These are phyloP conservation scores for Firmiana major DNA, from an alignment of 345 rosid species.

Conservation along the genomic window DNA sequence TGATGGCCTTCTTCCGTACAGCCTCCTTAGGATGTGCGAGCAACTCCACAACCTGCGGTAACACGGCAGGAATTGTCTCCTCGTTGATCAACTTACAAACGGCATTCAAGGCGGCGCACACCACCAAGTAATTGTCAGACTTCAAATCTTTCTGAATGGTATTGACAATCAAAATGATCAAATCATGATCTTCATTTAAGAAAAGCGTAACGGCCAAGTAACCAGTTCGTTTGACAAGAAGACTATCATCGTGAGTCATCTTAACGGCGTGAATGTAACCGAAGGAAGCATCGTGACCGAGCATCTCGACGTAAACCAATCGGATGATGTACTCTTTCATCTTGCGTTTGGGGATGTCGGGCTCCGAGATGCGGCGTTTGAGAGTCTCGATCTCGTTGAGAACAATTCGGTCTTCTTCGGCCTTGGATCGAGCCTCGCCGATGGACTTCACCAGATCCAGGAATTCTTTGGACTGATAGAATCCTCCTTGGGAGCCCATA, in stretches of 20 bases:
- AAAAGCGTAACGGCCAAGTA: constrained; percentile 92
- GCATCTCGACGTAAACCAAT: constrained; percentile 90
- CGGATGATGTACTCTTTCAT: constrained; percentile 94
- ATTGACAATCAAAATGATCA: constrained; percentile 87
- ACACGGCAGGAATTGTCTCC: constrained; percentile 96
- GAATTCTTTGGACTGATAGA: constrained; percentile 91
- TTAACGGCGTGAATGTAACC: constrained; percentile 98
- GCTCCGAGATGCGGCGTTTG: constrained; percentile 79
- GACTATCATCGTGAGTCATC: constrained; percentile 92
- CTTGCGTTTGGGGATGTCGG: constrained; percentile 85
- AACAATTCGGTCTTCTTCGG: constrained; percentile 95
- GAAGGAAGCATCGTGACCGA: constrained; percentile 96
- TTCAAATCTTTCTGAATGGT: constrained; percentile 97
- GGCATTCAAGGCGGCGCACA: constrained; percentile 84
- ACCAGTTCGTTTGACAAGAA: constrained; percentile 84
- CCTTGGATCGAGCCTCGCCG: constrained; percentile 98
- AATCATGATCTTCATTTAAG: constrained; percentile 90
- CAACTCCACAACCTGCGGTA: constrained; percentile 87
- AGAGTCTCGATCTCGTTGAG: constrained; percentile 89
- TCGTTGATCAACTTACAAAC: constrained; percentile 90
- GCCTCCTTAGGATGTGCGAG: constrained; percentile 82
- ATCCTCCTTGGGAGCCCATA: constrained; percentile 97
- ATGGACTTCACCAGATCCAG: constrained; percentile 95
- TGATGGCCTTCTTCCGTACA: constrained; percentile 94
- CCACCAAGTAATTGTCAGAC: constrained; percentile 82